Evolutionary conservation across 2,329 filamentous ascomycete species (phyloP), one percentile per base, ranked within the genome.

Genomic region (Verticillium albo-atrum): DNA sequence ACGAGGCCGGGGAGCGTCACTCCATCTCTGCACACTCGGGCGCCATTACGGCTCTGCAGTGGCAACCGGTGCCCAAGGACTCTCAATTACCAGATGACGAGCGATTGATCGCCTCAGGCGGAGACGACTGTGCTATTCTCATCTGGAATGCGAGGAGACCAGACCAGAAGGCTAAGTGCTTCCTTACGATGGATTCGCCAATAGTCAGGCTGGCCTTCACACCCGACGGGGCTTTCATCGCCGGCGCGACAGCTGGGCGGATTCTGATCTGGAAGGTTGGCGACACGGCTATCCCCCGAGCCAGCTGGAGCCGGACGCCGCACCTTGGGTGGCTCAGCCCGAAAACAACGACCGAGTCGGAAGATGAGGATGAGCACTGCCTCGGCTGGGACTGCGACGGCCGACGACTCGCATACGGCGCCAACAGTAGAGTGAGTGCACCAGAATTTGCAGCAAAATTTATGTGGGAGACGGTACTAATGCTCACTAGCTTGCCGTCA

Each of bases 211-310:
- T 88, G 2, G 78, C 85, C 1, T 88, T 88, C 61, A 87, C 84
- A 0, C 85, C 86, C 0, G 84, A 88, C 61, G 86, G 86, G 2
- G 80, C 79, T 23, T 87, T 86, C 64, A 80, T 89, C 56, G 86
- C 86, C 0, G 85, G 83, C 4, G 85, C 84, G 5, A 87, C 85
- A 0, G 78, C 78, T 23, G 79, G 81, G 34, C 79, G 78, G 59
- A 82, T 88, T 15, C 72, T 87, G 42, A 86, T 89, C 53, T 89
- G 86, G 84, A 88, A 87, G 67, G 81, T 87, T 14, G 84, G 82
- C 61, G 85, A 85, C 57, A 76, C 81, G 53, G 74, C 77, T 27
- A 77, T 86, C 53, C 86, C 86, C 4, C 77, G 83, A 53, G 86
- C 86, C 17, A 83, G 78, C 66, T 89, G 86, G 85, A 82, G 76